Percentiles rank a stretch among this genome's conserved stretches.
phyloP scores from a whole-genome alignment of 1,284 basidiomycete species.

The Microbotryum scabiosae region DNA sequence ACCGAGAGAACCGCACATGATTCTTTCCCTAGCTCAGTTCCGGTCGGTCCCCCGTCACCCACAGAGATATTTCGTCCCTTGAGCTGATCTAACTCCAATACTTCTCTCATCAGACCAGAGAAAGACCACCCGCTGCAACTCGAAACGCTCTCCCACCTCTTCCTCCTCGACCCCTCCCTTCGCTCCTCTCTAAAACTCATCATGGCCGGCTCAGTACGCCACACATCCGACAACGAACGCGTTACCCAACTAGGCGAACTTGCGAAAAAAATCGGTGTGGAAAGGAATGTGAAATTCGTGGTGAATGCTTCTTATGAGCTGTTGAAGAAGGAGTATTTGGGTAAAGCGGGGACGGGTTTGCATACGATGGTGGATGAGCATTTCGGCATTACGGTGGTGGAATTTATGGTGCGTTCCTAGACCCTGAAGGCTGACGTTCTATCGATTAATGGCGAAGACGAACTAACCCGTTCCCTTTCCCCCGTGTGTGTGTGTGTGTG shows the following conservation, averaged over 20 bases:
- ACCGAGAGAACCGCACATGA: constrained; percentile 51
- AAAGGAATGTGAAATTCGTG: constrained; percentile 67
- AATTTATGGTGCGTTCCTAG: constrained; percentile 70
- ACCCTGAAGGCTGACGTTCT: neutral
- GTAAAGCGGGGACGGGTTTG: constrained; percentile 68
- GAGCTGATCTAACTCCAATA: neutral
- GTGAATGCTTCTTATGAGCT: constrained; percentile 78
- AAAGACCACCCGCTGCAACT: constrained; percentile 87
- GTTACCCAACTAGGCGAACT: constrained; percentile 59
- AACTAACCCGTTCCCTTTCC: neutral
- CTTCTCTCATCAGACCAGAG: constrained; percentile 58
- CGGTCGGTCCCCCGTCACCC: constrained; percentile 47
- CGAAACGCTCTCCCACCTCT: constrained; percentile 56
- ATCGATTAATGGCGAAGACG: neutral
- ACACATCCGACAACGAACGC: constrained; percentile 62
- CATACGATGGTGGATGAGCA: constrained; percentile 99
- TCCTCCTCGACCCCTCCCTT: constrained; percentile 42
- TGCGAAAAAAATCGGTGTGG: constrained; percentile 56
- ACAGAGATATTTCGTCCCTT: neutral
- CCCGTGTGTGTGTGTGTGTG: neutral
- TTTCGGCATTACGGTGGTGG: constrained; percentile 96
- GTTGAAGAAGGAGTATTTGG: constrained; percentile 52
- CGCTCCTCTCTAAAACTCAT: constrained; percentile 46
- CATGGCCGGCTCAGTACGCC: constrained; percentile 75
- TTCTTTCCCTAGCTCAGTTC: constrained; percentile 86